phyloP scores from a whole-genome alignment of 768 basidiomycete genomes.

The Kwoniella heveanensis region DNA sequence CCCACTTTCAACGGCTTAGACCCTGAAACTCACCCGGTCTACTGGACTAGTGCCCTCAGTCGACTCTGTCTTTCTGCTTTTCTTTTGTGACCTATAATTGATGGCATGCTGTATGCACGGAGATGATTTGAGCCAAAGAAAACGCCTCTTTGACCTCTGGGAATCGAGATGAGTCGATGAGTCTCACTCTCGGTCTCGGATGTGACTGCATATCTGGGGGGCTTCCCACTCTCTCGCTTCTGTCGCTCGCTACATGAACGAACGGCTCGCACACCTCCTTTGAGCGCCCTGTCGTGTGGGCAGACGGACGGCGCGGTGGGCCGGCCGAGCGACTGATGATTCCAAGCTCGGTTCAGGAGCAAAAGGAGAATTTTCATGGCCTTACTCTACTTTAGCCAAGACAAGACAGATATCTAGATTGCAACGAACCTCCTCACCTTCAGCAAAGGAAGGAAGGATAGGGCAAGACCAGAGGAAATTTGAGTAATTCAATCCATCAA shows the following conservation, averaged over 20 bases:
- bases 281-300: no score
- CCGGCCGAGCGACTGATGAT: no score
- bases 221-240: not conserved
- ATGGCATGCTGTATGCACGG: no score
- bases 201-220: not conserved
- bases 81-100: no score
- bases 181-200: not conserved
- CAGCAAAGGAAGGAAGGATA: not conserved
- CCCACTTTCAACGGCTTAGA: no score
- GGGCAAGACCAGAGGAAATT: not conserved
- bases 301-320: no score
- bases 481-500: not conserved
- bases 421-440: not conserved
- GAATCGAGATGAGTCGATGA: not conserved
- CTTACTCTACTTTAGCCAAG: conserved; percentile 3
- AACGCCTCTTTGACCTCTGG: not conserved
- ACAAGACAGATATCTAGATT: not conserved
- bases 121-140: not conserved
- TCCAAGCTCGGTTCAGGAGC: no score
- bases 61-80: no score
- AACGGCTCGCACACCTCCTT: no score
- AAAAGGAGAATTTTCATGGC: not conserved
- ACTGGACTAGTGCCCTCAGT: no score
- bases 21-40: no score
- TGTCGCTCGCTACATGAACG: no score